These are phyloP conservation scores for Corynespora cassiicola DNA, from an alignment of 2,329 filamentous ascomycete genomes.

Conservation along the genomic window DNA sequence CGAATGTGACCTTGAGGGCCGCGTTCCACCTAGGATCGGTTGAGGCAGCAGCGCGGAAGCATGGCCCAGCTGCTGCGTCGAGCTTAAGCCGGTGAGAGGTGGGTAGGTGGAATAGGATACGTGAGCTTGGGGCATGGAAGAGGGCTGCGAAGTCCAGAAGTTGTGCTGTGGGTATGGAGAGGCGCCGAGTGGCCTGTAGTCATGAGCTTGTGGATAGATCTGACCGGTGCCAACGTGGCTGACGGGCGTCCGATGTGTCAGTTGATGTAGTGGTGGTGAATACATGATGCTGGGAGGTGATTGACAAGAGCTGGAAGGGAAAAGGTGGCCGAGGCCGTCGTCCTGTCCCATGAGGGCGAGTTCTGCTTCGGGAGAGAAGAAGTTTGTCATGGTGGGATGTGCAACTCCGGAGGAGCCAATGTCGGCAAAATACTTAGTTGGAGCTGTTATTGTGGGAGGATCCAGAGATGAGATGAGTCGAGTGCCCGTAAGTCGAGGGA, in stretches of 20 bases:
- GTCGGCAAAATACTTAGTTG: background rate
- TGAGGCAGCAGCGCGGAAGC: constrained; percentile 33
- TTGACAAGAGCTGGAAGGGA: constrained; percentile 44
- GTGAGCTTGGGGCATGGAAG: constrained; percentile 33
- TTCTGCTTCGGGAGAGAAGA: constrained; percentile 45
- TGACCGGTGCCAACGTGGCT: constrained; percentile 29
- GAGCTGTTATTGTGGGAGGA: background rate
- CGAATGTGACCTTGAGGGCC: constrained; percentile 43
- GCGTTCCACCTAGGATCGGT: constrained; percentile 22
- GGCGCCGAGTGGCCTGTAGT: constrained; percentile 36
- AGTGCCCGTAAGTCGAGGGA: no score
- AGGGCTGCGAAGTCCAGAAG: constrained; percentile 39
- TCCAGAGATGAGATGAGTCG: no score
- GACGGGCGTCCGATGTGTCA: constrained; percentile 30
- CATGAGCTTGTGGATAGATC: constrained; percentile 36
- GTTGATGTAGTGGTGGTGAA: constrained; percentile 42
- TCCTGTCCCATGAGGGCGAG: constrained; percentile 44
- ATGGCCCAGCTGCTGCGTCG: constrained; percentile 28
- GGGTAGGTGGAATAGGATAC: constrained; percentile 43
- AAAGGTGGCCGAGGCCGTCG: constrained; percentile 41
- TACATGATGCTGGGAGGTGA: constrained; percentile 47
- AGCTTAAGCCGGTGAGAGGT: constrained; percentile 32
- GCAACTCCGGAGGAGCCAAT: no score
- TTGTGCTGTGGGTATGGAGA: constrained; percentile 41
- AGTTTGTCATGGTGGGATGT: constrained; percentile 33